Conservation (phyloP, 2,329 filamentous ascomycete species). For the Capronia americana region DNA sequence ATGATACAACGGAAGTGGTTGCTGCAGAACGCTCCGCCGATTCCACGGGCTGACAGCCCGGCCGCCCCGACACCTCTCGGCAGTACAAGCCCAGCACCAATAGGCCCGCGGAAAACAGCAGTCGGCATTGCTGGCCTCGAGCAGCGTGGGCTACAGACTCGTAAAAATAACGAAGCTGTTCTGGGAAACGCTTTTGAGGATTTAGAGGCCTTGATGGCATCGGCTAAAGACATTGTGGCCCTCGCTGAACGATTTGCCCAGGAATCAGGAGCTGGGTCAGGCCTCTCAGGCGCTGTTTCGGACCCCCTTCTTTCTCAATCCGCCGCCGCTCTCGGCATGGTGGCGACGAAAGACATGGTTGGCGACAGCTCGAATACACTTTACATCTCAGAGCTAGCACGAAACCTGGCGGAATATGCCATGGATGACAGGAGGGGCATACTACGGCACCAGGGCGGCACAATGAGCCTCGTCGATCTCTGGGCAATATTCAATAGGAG, state of each 20-base stretch:
- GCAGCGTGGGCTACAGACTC: conserved; percentile 79
- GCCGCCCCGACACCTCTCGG: conserved; percentile 26
- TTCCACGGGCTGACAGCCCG: conserved; percentile 67
- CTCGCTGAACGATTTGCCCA: conserved; percentile 86
- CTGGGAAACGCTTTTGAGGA: conserved; percentile 96
- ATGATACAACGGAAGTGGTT: conserved; percentile 96
- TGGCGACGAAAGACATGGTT: conserved; percentile 96
- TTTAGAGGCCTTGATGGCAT: conserved; percentile 94
- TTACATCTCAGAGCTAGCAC: conserved; percentile 85
- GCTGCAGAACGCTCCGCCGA: conserved; percentile 83
- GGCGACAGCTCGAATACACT: conserved; percentile 78
- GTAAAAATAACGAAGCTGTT: conserved; percentile 89
- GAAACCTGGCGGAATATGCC: conserved; percentile 85
- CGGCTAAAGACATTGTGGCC: conserved; percentile 92
- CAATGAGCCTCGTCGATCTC: conserved; percentile 86
- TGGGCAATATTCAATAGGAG: conserved; percentile 96
- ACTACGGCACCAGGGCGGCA: conserved; percentile 79
- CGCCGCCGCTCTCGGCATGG: conserved; percentile 79
- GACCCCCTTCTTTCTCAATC: conserved; percentile 83
- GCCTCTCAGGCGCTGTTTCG: conserved; percentile 59
- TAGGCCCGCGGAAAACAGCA: conserved; percentile 58
- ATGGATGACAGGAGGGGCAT: conserved; percentile 83
- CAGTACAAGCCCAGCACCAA: conserved; percentile 37
- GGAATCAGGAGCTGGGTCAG: conserved; percentile 64
- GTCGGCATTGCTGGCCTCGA: conserved; percentile 94